Conservation (phyloP, 805 yeast genomes). For the Kluyveromyces dobzhanskii region DNA sequence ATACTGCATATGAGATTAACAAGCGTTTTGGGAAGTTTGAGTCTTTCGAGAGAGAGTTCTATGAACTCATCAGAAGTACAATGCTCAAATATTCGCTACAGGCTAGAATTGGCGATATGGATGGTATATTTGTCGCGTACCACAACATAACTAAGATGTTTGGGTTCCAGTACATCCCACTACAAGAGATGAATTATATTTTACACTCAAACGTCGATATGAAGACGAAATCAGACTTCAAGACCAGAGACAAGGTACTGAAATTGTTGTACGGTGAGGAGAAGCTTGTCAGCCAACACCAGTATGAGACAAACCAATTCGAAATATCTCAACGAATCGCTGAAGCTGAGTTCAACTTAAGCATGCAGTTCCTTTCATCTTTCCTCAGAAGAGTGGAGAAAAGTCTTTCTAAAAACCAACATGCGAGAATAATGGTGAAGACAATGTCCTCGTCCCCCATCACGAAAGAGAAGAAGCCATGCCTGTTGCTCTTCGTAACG, state of each 20-base stretch:
- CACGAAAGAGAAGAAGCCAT: constrained; percentile 11
- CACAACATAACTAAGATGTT: constrained; percentile 75
- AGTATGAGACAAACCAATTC: constrained; percentile 12
- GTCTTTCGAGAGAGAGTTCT: constrained; percentile 74
- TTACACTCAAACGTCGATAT: constrained; percentile 40
- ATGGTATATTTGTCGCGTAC: constrained; percentile 87
- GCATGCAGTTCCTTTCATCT: constrained; percentile 44
- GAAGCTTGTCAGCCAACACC: constrained; percentile 15
- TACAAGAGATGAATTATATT: constrained; percentile 59
- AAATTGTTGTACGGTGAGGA: constrained; percentile 17
- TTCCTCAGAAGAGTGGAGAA: constrained; percentile 33
- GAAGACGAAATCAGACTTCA: constrained; percentile 10
- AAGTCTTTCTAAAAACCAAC: constrained; percentile 21
- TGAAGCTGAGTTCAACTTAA: constrained; percentile 55
- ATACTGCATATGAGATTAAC: constrained; percentile 60
- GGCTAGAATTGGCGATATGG: constrained; percentile 94
- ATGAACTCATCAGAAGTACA: constrained; percentile 67
- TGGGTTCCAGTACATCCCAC: constrained; percentile 84
- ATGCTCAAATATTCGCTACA: constrained; percentile 81
- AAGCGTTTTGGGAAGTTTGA: constrained; percentile 58
- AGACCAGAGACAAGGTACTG: constrained; percentile 10
- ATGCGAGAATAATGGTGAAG: constrained; percentile 30
- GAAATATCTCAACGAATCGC: constrained; percentile 39
- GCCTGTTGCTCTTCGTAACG: constrained; percentile 27
- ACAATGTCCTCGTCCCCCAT: constrained; percentile 8